These are phyloP conservation scores for Aegilops umbellulata DNA, from an alignment of 176 grass and related monocot genomes.

Conservation along the genomic window DNA sequence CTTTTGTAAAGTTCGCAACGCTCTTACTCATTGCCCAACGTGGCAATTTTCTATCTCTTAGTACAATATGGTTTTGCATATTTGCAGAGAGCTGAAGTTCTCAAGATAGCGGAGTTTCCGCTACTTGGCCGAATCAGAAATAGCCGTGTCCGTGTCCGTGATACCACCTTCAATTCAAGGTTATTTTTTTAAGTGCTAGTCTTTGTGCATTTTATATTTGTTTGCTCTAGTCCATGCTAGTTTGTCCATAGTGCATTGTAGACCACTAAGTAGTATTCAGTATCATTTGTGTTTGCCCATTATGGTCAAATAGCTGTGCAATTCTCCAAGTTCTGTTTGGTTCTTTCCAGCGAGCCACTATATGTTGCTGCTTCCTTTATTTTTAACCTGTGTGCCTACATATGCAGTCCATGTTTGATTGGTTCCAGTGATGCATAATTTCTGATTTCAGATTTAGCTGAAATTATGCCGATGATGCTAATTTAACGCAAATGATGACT, in stretches of 20 bases:
- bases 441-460: conserved; percentile 20
- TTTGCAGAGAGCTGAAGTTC: conserved; percentile 92
- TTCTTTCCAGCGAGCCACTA: not conserved
- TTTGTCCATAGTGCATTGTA: conserved; percentile 1
- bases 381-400: not conserved
- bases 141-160: conserved; percentile 81
- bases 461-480: not conserved
- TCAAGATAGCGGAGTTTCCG: conserved; percentile 92
- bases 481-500: not conserved
- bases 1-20: not conserved
- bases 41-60: not conserved
- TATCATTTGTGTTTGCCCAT: not conserved
- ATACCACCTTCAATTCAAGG: conserved; percentile 94
- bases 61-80: conserved; percentile 13
- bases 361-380: conserved; percentile 1
- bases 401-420: conserved; percentile 8
- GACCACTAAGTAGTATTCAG: not conserved
- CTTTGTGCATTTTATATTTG: conserved; percentile 20
- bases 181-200: conserved; percentile 18
- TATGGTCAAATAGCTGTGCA: conserved; percentile 19
- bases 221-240: not conserved
- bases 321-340: not conserved
- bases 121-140: conserved; percentile 94
- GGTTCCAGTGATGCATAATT: not conserved
- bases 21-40: conserved; percentile 1